phyloP scores from a whole-genome alignment of 2,329 filamentous ascomycete species.

The Trichoderma atrobrunneum region DNA sequence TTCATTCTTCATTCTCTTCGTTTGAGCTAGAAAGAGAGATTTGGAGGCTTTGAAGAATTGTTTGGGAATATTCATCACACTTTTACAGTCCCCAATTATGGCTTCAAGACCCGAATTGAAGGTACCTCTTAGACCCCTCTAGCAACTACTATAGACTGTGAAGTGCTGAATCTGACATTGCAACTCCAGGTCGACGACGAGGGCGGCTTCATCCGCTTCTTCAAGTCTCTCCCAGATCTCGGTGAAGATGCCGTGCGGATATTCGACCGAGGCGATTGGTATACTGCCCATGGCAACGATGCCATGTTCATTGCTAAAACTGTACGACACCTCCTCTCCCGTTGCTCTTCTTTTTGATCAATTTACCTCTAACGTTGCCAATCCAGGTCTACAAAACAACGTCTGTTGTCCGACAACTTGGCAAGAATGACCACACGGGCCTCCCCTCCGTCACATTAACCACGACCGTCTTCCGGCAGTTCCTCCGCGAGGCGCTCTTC shows the following conservation, averaged over 20 bases:
- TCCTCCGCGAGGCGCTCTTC: slow-evolving; percentile 90
- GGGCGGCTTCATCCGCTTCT: slow-evolving; percentile 93
- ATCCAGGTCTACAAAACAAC: slow-evolving; percentile 90
- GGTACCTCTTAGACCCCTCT: slow-evolving; percentile 40
- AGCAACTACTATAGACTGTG: not conserved
- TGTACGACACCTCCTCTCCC: slow-evolving; percentile 40
- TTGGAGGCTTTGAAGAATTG: not conserved
- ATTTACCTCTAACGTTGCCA: not conserved
- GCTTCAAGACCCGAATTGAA: slow-evolving; percentile 70
- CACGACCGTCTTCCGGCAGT: slow-evolving; percentile 90
- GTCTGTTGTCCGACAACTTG: slow-evolving; percentile 87
- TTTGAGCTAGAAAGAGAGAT: not conserved
- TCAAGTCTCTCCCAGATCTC: slow-evolving; percentile 74
- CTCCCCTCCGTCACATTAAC: slow-evolving; percentile 95
- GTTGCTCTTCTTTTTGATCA: not conserved
- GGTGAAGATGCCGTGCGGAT: slow-evolving; percentile 78
- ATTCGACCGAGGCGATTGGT: slow-evolving; percentile 93
- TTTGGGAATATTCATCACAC: not conserved
- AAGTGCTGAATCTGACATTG: slow-evolving; percentile 13
- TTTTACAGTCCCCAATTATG: slow-evolving; percentile 46
- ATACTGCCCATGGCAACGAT: slow-evolving; percentile 88
- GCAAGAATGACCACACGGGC: slow-evolving; percentile 76
- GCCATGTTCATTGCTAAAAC: slow-evolving; percentile 79
- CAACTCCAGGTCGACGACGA: slow-evolving; percentile 81
- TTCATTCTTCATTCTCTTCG: not conserved